Base-by-base conservation (phyloP, 1,284 basidiomycete genomes). In the Takashimella koratensis region DNA sequence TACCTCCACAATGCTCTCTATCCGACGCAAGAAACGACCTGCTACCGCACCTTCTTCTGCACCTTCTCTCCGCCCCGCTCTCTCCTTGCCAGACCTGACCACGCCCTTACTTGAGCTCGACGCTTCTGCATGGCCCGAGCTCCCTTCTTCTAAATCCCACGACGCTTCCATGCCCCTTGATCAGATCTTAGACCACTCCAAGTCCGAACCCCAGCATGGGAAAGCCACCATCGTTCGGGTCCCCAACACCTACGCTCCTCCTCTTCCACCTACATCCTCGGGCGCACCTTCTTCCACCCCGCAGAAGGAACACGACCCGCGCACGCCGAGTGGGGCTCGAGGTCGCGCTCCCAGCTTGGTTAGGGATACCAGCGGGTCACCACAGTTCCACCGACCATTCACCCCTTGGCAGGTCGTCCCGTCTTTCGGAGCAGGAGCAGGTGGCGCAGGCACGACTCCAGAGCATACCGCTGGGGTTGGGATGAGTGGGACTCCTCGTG, bases 321-420 rank as follows among this genome's bases (percentile, higher is more conserved):
- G 13, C 5, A 23, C 41, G 25, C 30, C 36, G 19, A 25, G 8
- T 6, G 22, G 20, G 6, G 25, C 23, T 6, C n/a, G 45, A 13
- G 42, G 50, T n/a, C 47, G 58, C 45, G 51, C 52, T 0, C 55
- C 55, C 2, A 26, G 22, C 19, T 48, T 47, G 6, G 48, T 55
- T 8, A 47, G 48, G 13, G 55, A 52, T 27, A 13, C 45, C 22
- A 44, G 45, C 5, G 44, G 39, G 10, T 39, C 22, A 6, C 54
- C 54, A 27, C 62, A 68, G 48, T 71, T 70, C 45, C 70, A 68
- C 49, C 56, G 65, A 40, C 68, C 71, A 1, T 71, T 74, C 54
- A 59, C 62, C 13, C 56, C 60, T 2, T 58, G 55, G 52, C 52
- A 62, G 45, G 57, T 67, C 11, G 56, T 61, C 16, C 41, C 50